Evolutionary conservation across 2,329 filamentous ascomycete genomes (phyloP).

Genomic region (Penicillium sp.): DNA sequence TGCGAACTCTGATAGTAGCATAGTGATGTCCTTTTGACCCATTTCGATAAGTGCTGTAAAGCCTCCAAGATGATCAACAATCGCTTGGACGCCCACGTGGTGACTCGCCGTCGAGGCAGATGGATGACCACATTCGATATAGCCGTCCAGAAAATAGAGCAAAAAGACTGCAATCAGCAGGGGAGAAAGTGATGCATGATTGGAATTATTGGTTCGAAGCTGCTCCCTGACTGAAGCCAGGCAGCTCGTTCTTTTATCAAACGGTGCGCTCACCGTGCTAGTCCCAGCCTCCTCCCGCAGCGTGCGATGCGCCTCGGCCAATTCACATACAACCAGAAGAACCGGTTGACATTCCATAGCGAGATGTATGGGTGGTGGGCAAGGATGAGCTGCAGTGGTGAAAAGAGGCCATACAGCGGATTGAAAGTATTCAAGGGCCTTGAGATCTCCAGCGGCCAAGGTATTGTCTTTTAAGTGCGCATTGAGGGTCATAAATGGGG

Average conservation of each 20-base stretch:
- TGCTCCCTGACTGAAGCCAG: conserved; percentile 23
- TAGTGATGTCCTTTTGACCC: conserved; percentile 8
- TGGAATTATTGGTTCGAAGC: conserved; percentile 35
- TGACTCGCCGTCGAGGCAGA: conserved; percentile 38
- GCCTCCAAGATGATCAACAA: conserved; percentile 27
- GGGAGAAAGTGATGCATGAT: conserved; percentile 31
- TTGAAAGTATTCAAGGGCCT: conserved; percentile 16
- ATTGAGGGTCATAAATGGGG: background rate
- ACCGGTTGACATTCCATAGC: conserved; percentile 12
- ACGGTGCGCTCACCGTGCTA: conserved; percentile 7
- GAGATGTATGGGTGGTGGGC: conserved; percentile 9
- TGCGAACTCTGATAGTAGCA: conserved; percentile 43
- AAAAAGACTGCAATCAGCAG: conserved; percentile 46
- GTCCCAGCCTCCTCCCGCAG: conserved; percentile 5
- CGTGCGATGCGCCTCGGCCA: conserved; percentile 11
- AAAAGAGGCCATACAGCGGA: conserved; percentile 15
- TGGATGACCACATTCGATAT: conserved; percentile 35
- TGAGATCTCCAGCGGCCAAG: conserved; percentile 7
- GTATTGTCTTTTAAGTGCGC: conserved; percentile 1
- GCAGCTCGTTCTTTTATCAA: conserved; percentile 9
- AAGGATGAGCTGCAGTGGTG: conserved; percentile 7
- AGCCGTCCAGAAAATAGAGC: conserved; percentile 45
- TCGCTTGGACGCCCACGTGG: conserved; percentile 38
- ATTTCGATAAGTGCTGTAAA: conserved; percentile 30
- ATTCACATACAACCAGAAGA: conserved; percentile 9